Conservation (phyloP, 2,329 filamentous ascomycete genomes). For the Fusarium buxicola region DNA sequence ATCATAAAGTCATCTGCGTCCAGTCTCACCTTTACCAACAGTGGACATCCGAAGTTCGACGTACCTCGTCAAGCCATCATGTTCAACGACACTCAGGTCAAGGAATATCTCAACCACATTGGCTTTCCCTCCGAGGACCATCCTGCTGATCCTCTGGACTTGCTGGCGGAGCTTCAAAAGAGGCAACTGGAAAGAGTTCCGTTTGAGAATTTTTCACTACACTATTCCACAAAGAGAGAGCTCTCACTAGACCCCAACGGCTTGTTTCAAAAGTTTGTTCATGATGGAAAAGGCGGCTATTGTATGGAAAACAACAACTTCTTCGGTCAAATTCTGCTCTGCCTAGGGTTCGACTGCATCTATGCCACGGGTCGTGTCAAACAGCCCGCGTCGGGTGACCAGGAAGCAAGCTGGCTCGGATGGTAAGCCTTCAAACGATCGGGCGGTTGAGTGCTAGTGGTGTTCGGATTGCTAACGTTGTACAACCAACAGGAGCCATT, state of each 20-base stretch:
- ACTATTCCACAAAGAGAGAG: conserved; percentile 14
- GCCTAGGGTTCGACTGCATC: conserved; percentile 7
- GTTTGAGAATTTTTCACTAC: conserved; percentile 22
- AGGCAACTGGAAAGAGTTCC: conserved; percentile 18
- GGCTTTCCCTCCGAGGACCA: not conserved
- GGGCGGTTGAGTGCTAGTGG: not conserved
- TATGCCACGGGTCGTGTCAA: conserved; percentile 15
- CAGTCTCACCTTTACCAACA: not conserved
- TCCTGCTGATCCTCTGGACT: conserved; percentile 5
- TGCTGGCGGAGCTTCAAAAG: conserved; percentile 15
- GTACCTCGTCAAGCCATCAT: not conserved
- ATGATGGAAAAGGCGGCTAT: conserved; percentile 15
- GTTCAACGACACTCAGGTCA: conserved; percentile 2
- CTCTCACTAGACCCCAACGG: conserved; percentile 7
- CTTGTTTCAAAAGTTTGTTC: conserved; percentile 16
- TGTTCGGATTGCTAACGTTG: not conserved
- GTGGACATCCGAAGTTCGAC: not conserved
- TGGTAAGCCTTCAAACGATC: not conserved
- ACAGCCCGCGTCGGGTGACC: not conserved
- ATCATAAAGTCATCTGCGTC: not conserved
- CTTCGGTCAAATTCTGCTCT: conserved; percentile 9
- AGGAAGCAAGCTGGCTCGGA: conserved; percentile 10
- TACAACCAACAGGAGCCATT: conserved; percentile 5
- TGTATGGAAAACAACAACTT: conserved; percentile 28
- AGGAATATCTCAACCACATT: conserved; percentile 18